phyloP scores from a whole-genome alignment of 495 filamentous ascomycete species.

The Rostrohypoxylon terebratum region DNA sequence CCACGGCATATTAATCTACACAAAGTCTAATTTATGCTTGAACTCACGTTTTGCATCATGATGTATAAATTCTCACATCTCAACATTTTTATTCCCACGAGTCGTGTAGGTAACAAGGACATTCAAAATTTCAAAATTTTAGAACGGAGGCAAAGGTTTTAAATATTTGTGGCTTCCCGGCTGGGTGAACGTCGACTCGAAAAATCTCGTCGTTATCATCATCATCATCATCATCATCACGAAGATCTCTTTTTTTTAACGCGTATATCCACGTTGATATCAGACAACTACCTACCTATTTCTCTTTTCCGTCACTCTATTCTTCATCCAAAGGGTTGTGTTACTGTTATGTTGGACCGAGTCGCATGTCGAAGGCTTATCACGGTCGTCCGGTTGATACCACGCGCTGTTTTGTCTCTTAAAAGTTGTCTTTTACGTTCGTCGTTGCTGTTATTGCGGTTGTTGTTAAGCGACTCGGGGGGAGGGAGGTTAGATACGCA shows the following conservation, averaged over 20 bases:
- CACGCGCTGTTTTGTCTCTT: constrained; percentile 18
- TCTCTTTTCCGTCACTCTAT: background rate
- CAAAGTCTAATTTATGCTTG: background rate
- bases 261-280: constrained; percentile 26
- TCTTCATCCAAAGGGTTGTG: background rate
- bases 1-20: constrained; percentile 40
- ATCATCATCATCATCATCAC: constrained; percentile 4
- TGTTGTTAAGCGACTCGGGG: background rate
- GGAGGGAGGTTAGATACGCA: constrained; percentile 10
- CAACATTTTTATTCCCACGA: constrained; percentile 14
- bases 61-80: constrained; percentile 41
- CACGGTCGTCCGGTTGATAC: constrained; percentile 30
- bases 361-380: background rate
- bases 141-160: constrained; percentile 11
- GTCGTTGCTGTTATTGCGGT: background rate
- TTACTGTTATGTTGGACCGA: constrained; percentile 2
- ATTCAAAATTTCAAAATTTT: constrained; percentile 18
- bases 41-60: constrained; percentile 9
- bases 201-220: constrained; percentile 14
- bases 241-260: constrained; percentile 7
- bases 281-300: constrained; percentile 4
- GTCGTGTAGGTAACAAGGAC: constrained; percentile 2
- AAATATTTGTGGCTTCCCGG: constrained; percentile 4
- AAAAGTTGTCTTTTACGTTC: background rate
- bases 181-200: background rate